These are phyloP conservation scores for Salmacisia buchloeana DNA, from an alignment of 1,284 basidiomycete genomes.

Conservation along the genomic window DNA sequence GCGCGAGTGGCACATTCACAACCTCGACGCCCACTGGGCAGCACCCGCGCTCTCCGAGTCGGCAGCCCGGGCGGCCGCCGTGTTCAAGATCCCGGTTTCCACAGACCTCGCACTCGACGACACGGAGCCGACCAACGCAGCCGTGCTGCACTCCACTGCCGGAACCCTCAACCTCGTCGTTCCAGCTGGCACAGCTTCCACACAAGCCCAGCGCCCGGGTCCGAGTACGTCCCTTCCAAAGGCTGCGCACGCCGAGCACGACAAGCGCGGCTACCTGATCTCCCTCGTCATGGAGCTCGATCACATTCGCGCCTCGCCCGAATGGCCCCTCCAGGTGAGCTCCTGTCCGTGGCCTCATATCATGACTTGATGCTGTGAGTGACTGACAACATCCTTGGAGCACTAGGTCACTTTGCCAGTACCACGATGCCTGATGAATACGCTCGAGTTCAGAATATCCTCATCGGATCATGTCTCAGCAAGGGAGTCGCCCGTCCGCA, in stretches of 20 bases:
- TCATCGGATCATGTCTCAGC: not conserved
- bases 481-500: not conserved
- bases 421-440: conserved; percentile 6
- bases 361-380: not conserved
- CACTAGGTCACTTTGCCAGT: conserved; percentile 2
- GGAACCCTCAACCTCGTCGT: not conserved
- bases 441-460: not conserved
- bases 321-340: conserved; percentile 1
- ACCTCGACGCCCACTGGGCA: not conserved
- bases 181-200: not conserved
- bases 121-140: not conserved
- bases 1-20: not conserved
- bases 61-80: not conserved
- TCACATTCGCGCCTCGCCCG: not conserved
- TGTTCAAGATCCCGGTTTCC: conserved; percentile 3
- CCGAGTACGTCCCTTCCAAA: not conserved
- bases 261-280: not conserved
- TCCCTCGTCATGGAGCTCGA: not conserved
- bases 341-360: too few relatives aligned
- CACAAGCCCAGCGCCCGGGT: too few relatives aligned
- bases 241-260: not conserved
- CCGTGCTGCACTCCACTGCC: not conserved
- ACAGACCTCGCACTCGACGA: conserved; percentile 1
- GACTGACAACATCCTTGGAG: not conserved
- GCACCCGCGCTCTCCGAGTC: conserved; percentile 1